These are phyloP conservation scores for Komagataella pastoris DNA, from an alignment of 805 yeast genomes.

Conservation along the genomic window DNA sequence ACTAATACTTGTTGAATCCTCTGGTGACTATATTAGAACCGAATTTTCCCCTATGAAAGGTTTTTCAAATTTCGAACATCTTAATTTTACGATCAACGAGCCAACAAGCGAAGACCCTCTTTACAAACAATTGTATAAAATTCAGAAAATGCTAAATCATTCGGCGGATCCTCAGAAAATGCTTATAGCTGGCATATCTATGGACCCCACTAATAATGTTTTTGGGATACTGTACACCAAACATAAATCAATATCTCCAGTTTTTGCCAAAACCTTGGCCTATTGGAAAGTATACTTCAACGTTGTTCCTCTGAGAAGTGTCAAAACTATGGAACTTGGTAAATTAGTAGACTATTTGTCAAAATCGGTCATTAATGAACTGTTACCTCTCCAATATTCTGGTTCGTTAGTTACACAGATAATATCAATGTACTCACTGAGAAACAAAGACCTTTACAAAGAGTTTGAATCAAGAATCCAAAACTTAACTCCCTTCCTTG, in stretches of 20 bases:
- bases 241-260: neutral
- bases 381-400: neutral
- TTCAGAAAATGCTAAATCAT: neutral
- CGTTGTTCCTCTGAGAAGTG: neutral
- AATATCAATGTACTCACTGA: neutral
- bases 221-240: neutral
- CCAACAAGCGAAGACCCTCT: neutral
- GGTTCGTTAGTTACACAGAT: neutral
- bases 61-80: neutral
- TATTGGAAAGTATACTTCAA: neutral
- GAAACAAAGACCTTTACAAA: neutral
- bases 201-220: neutral
- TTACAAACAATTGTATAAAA: neutral
- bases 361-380: neutral
- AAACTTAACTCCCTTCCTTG: neutral
- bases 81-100: neutral
- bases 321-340: neutral
- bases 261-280: neutral
- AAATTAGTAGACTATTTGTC: neutral
- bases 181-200: neutral
- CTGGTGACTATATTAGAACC: neutral
- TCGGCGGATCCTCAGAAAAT: neutral
- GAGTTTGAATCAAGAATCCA: neutral
- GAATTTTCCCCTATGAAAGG: neutral
- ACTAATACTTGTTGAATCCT: neutral